Conservation (phyloP, 163 green algal species). For the Volvox carteri region DNA sequence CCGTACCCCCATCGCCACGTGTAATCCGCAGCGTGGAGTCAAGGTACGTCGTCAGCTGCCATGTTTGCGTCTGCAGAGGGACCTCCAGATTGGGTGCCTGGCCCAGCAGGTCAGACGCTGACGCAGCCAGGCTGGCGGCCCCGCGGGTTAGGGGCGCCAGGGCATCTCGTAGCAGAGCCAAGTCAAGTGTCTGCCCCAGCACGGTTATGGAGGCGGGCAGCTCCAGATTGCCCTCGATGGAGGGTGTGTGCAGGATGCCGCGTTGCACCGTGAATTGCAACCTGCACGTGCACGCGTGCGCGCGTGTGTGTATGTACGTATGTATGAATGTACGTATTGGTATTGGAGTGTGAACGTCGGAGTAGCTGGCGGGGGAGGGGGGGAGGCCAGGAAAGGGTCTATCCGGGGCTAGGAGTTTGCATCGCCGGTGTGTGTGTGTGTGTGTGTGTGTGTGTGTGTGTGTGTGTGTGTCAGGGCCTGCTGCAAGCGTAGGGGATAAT, state of each 20-base stretch:
- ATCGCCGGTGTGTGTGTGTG: too few species aligned
- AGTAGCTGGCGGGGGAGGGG: too few species aligned
- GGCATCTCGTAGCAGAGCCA: conserved; percentile 57
- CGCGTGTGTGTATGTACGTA: too few species aligned
- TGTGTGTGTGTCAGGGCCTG: too few species aligned
- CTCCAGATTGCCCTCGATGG: conserved; percentile 73
- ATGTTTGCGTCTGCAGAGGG: conserved; percentile 35
- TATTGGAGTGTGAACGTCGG: too few species aligned
- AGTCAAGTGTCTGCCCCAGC: conserved; percentile 77
- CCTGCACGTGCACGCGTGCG: conserved; percentile 1
- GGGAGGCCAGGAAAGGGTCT: too few species aligned
- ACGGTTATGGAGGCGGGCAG: conserved; percentile 70
- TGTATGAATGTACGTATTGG: too few species aligned
- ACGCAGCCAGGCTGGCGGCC: conserved; percentile 48
- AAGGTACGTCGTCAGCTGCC: conserved; percentile 68
- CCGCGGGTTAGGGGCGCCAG: conserved; percentile 53
- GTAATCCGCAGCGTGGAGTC: conserved; percentile 63
- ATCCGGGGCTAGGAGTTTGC: too few species aligned
- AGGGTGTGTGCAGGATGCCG: conserved; percentile 72
- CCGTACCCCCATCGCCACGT: conserved; percentile 58
- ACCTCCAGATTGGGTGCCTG: conserved; percentile 61
- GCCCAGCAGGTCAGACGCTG: conserved; percentile 49
- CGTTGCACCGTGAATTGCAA: conserved; percentile 69
- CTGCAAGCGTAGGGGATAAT: too few species aligned
- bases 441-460: too few species aligned